Percentiles rank a stretch among this genome's conserved stretches.
These are phyloP conservation scores for Areca catechu DNA, from an alignment of 176 grass and related monocot genomes.

Conservation along the genomic window DNA sequence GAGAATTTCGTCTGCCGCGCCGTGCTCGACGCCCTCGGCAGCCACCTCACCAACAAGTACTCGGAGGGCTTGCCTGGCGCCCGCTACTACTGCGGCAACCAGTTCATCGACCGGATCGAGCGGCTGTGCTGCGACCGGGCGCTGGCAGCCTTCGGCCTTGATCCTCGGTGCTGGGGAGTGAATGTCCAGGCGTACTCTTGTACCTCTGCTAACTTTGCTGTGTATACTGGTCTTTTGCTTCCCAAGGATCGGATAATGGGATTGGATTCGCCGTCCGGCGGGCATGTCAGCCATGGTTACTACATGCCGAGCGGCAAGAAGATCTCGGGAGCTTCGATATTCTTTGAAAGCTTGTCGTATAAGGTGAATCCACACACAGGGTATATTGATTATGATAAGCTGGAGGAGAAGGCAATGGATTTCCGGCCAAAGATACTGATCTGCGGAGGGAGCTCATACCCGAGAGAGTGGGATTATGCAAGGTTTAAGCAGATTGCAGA, in stretches of 20 bases:
- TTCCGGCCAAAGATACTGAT: constrained; percentile 96
- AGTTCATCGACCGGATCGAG: constrained; percentile 90
- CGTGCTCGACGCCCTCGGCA: constrained; percentile 87
- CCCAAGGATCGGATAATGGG: constrained; percentile 96
- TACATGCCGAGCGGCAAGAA: constrained; percentile 82
- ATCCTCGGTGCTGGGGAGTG: constrained; percentile 72
- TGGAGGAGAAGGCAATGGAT: constrained; percentile 79
- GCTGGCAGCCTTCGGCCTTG: constrained; percentile 55
- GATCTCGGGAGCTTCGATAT: constrained; percentile 87
- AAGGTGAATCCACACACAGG: constrained; percentile 89
- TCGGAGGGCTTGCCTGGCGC: constrained; percentile 69
- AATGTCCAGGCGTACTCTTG: constrained; percentile 94
- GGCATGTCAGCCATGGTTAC: constrained; percentile 96
- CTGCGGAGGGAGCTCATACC: constrained; percentile 92
- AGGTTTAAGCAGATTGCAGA: constrained; percentile 77
- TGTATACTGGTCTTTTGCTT: constrained; percentile 75
- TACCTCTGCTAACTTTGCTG: constrained; percentile 88
- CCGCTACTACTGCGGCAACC: constrained; percentile 83
- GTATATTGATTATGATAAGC: constrained; percentile 89
- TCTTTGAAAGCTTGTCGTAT: constrained; percentile 93
- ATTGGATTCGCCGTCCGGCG: constrained; percentile 79
- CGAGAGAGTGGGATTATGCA: constrained; percentile 87
- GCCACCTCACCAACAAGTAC: constrained; percentile 99
- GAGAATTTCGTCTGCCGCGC: constrained; percentile 97
- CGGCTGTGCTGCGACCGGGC: constrained; percentile 64